Conservation (phyloP, 176 grass and related monocot species). For the Juncus inflexus region DNA sequence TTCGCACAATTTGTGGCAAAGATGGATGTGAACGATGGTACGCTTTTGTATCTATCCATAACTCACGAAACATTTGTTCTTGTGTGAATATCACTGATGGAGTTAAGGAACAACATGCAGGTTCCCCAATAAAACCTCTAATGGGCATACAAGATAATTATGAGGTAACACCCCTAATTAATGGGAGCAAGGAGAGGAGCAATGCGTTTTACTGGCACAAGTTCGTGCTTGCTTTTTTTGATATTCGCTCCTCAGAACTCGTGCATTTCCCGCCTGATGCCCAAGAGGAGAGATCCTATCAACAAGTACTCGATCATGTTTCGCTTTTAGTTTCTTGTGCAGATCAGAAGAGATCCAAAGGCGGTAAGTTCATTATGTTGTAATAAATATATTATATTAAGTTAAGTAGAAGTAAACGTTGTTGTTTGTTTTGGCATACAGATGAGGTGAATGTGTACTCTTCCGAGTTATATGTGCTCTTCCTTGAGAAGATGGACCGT, state of each 20-base stretch:
- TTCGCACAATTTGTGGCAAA: too few species aligned
- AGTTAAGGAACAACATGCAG: not conserved
- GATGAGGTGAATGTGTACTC: not conserved
- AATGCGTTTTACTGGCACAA: not conserved
- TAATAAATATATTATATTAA: not conserved
- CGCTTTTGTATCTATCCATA: not conserved
- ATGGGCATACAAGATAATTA: not conserved
- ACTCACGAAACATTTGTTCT: not conserved
- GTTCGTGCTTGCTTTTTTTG: not conserved
- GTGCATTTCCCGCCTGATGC: not conserved
- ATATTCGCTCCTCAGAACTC: not conserved
- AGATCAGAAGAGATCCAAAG: not conserved
- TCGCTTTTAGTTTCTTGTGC: not conserved
- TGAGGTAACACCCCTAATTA: not conserved
- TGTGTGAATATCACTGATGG: not conserved
- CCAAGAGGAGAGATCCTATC: not conserved
- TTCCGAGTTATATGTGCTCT: not conserved
- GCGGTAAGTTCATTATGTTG: not conserved
- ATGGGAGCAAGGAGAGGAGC: not conserved
- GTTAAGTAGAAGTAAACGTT: not conserved
- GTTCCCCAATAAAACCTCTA: not conserved
- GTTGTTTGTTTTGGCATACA: not conserved
- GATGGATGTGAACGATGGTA: not conserved
- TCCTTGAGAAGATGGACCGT: not conserved
- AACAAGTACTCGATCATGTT: not conserved